Evolutionary conservation across 2,329 filamentous ascomycete genomes (phyloP).

Genomic region (Allantophomopsis lycopodina): DNA sequence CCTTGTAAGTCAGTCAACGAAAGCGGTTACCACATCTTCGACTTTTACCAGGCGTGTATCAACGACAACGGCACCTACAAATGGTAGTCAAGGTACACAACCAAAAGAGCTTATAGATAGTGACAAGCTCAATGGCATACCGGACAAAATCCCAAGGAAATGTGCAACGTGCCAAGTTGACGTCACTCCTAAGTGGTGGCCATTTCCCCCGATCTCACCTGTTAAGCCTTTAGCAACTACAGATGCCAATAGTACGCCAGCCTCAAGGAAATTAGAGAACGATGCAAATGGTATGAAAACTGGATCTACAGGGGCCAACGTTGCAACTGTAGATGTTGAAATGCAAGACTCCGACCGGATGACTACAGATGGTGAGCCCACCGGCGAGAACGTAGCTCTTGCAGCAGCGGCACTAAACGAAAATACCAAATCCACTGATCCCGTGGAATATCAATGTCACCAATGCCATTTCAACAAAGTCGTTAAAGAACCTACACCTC

Average conservation of each 20-base stretch:
- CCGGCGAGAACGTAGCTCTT: conserved; percentile 13
- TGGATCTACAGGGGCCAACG: conserved; percentile 2
- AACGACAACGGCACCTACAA: conserved; percentile 26
- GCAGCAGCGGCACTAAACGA: conserved; percentile 17
- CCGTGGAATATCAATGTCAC: conserved; percentile 56
- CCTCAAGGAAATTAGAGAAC: background rate
- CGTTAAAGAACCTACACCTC: conserved; percentile 10
- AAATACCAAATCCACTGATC: conserved; percentile 9
- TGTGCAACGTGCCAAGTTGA: conserved; percentile 56
- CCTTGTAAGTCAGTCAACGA: conserved; percentile 26
- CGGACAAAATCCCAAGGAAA: conserved; percentile 16
- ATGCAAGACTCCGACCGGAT: background rate
- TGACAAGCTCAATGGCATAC: conserved; percentile 29
- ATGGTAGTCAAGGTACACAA: conserved; percentile 6
- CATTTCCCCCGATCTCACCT: conserved; percentile 6
- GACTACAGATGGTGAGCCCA: background rate
- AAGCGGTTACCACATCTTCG: conserved; percentile 12
- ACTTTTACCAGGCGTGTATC: conserved; percentile 39
- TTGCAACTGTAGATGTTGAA: conserved; percentile 5
- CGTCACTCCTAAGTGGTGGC: conserved; percentile 63
- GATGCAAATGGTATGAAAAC: conserved; percentile 5
- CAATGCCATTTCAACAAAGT: conserved; percentile 49
- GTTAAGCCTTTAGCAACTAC: background rate
- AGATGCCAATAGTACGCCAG: background rate
- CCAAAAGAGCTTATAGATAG: conserved; percentile 24